Conservation (phyloP, 768 basidiomycete genomes). For the Fibroporia radiculosa region DNA sequence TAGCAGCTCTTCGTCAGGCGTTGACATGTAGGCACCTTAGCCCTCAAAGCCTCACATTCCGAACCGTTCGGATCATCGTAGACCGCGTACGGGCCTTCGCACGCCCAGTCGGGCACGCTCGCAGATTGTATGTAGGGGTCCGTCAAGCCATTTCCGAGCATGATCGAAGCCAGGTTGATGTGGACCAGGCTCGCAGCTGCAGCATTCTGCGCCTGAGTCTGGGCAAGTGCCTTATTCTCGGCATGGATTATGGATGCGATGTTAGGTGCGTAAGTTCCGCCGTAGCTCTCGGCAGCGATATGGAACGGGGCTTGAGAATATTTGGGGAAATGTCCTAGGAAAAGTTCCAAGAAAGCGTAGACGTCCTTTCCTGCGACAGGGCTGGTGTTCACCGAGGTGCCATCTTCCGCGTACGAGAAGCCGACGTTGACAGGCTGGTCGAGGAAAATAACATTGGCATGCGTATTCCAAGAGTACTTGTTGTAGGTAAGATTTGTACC, state of each 20-base stretch:
- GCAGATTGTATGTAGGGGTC: conserved; percentile 79
- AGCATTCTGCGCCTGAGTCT: conserved; percentile 14
- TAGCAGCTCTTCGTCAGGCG: conserved; percentile 46
- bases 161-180: conserved; percentile 76
- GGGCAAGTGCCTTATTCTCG: conserved; percentile 55
- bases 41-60: conserved; percentile 35
- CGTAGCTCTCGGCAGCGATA: conserved; percentile 74
- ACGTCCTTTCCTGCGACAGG: conserved; percentile 89
- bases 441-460: conserved; percentile 73
- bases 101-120: conserved; percentile 74
- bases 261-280: conserved; percentile 70
- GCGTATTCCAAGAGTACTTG: conserved; percentile 76
- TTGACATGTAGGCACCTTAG: conserved; percentile 46
- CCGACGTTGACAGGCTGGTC: conserved; percentile 85
- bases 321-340: conserved; percentile 68
- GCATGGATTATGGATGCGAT: conserved; percentile 78
- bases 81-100: conserved; percentile 76
- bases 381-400: conserved; percentile 66
- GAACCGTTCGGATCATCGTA: conserved; percentile 50
- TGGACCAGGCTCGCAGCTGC: conserved; percentile 44
- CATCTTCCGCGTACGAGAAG: conserved; percentile 76
- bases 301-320: conserved; percentile 69
- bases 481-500: conserved; percentile 70
- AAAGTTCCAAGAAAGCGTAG: conserved; percentile 75
- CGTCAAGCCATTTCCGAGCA: conserved; percentile 85